Percentiles rank a stretch among this genome's conserved stretches.
These are phyloP conservation scores for Candida ovalis DNA, from an alignment of 805 yeast genomes.

Conservation along the genomic window DNA sequence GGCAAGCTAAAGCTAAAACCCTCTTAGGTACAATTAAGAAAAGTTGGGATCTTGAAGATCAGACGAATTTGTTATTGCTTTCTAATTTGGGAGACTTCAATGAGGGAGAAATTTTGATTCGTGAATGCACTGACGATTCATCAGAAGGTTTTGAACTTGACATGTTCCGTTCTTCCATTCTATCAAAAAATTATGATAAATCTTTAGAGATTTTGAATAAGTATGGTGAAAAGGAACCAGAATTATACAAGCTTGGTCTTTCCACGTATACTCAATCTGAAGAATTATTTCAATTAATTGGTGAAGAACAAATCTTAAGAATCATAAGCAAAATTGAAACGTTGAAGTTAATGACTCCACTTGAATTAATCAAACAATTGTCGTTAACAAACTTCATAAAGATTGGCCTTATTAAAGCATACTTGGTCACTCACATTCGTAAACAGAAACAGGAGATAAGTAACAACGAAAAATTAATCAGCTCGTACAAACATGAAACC, in stretches of 20 bases:
- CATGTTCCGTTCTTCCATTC: conserved; percentile 61
- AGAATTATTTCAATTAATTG: conserved; percentile 46
- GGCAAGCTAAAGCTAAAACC: conserved; percentile 63
- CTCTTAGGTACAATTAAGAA: conserved; percentile 39
- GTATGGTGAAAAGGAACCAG: conserved; percentile 61
- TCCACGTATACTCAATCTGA: conserved; percentile 57
- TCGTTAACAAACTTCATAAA: conserved; percentile 57
- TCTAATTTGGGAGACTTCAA: conserved; percentile 55
- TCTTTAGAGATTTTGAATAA: conserved; percentile 55
- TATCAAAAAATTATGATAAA: conserved; percentile 51
- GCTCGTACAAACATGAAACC: conserved; percentile 66
- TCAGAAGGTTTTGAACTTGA: conserved; percentile 48
- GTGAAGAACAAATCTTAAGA: conserved; percentile 43
- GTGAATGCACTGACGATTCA: conserved; percentile 27
- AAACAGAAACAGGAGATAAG: conserved; percentile 59
- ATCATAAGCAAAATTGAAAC: conserved; percentile 53
- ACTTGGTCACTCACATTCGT: conserved; percentile 58
- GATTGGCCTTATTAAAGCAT: conserved; percentile 63
- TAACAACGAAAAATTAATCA: conserved; percentile 63
- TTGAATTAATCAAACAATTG: conserved; percentile 72
- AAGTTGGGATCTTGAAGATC: conserved; percentile 47
- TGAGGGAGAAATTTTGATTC: conserved; percentile 43
- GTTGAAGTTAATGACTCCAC: conserved; percentile 57
- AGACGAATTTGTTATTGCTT: conserved; percentile 49
- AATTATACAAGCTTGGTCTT: conserved; percentile 62